These are phyloP conservation scores for Xylaria arbuscula DNA, from an alignment of 2,329 filamentous ascomycete genomes.

Conservation along the genomic window DNA sequence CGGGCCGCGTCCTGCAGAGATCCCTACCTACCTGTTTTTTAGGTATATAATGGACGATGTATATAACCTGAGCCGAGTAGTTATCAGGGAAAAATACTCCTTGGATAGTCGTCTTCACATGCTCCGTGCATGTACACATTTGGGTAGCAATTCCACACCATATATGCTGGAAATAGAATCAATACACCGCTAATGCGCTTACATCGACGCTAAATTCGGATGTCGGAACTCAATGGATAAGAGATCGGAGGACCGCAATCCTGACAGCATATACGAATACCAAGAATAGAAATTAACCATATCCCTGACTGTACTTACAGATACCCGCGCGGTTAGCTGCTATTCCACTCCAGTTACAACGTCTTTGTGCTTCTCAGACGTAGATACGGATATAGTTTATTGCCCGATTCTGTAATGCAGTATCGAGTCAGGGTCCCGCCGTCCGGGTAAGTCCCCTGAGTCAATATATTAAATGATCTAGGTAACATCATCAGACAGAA, in stretches of 20 bases:
- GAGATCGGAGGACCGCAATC: constrained; percentile 20
- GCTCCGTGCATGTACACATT: background rate
- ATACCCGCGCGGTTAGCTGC: constrained; percentile 1
- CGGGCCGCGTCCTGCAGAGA: background rate
- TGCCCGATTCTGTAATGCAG: too few relatives aligned
- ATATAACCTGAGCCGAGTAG: background rate
- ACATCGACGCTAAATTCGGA: constrained; percentile 37
- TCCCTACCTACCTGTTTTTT: background rate
- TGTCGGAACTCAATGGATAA: constrained; percentile 26
- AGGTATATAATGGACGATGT: too few relatives aligned
- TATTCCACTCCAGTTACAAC: background rate
- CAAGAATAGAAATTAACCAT: constrained; percentile 1
- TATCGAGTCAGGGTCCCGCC: too few relatives aligned
- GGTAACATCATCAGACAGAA: too few relatives aligned
- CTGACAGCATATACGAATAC: constrained; percentile 9
- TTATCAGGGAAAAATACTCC: background rate
- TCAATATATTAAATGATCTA: too few relatives aligned
- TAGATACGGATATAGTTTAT: too few relatives aligned
- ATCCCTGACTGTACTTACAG: background rate
- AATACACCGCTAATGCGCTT: constrained; percentile 29
- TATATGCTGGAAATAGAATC: constrained; percentile 27
- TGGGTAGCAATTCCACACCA: constrained; percentile 5
- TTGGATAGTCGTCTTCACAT: constrained; percentile 13
- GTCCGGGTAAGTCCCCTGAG: too few relatives aligned
- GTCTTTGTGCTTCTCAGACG: too few relatives aligned